Conservation (phyloP, 768 basidiomycete species). For the Suillus paluster region DNA sequence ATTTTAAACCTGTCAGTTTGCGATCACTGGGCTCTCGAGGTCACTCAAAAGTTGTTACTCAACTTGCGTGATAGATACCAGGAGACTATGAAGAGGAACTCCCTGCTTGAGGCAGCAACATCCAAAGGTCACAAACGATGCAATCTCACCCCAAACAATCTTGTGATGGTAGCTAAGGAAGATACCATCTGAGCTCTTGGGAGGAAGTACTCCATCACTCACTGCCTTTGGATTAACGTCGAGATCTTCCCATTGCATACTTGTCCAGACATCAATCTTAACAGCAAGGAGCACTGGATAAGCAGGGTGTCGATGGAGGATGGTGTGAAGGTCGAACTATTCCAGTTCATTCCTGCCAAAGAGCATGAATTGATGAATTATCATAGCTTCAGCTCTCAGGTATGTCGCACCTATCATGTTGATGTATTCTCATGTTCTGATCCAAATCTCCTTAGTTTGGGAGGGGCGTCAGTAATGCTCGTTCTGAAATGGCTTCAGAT, state of each 20-base stretch:
- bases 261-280: conserved; percentile 4
- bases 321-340: conserved; percentile 9
- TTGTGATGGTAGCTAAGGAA: not conserved
- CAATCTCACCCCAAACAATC: conserved; percentile 4
- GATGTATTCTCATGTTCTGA: not conserved
- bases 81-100: too few relatives aligned
- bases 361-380: conserved; percentile 2
- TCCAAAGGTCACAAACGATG: not conserved
- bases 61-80: too few relatives aligned
- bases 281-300: conserved; percentile 3
- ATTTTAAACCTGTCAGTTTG: too few relatives aligned
- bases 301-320: conserved; percentile 11
- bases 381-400: conserved; percentile 1
- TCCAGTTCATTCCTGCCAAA: conserved; percentile 7
- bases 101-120: too few relatives aligned
- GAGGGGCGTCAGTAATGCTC: not conserved
- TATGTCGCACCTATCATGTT: not conserved
- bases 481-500: conserved; percentile 6
- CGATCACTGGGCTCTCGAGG: too few relatives aligned
- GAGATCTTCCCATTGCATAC: conserved; percentile 4
- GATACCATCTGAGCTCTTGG: not conserved
- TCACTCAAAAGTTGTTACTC: too few relatives aligned
- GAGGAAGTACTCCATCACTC: conserved; percentile 6
- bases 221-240: conserved; percentile 9
- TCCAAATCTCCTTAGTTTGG: conserved; percentile 1